Base-by-base conservation (phyloP, 352 stramenopile species). In the Pythium dissotocum region DNA sequence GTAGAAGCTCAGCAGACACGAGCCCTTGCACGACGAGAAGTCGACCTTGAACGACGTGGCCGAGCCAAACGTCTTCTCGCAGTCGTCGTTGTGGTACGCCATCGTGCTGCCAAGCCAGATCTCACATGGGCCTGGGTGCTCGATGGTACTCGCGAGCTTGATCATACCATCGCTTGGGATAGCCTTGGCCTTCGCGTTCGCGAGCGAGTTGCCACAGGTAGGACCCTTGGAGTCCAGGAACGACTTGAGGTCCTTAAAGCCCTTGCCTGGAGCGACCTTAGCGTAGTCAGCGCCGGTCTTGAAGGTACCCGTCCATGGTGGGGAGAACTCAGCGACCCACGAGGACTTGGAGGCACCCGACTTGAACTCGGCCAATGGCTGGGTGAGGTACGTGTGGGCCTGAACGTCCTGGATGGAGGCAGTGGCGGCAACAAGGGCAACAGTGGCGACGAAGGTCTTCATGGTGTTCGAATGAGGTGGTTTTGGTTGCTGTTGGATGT, bases 1-100 rank as follows among this genome's bases (percentile, higher is more conserved):
- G 65, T 68, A 72, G 40, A 67, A 67, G 16, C 55, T 48, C 1
- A 72, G 65, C 42, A 63, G 48, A 38, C 65, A 72, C 44, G 51
- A 54, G 32, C 49, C 49, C 24, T 48, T 61, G 55, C 65, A 72
- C 2, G 48, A 26, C 10, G 65, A 72, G 49, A 63, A 72, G 36
- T 72, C 57, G 24, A 72, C 54, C 18, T 30, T 16, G n/a, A 72
- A 51, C 14, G 44, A 36, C n/a, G 28, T 7, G 36, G 14, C 8
- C 2, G 35, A 35, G 10, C 40, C 40, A 16, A 62, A 62, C 16
- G 54, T 44, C 28, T 51, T 54, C 13, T 60, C 59, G 26, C 65
- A 72, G 56, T 72, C 48, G 55, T 72, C 59, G 30, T 72, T 38
- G 26, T 67, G 46, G 28, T 62, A 55, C 13, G 52, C 65, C 2